Evolutionary conservation across 495 filamentous ascomycete genomes (phyloP).

Genomic region (Hypomontagnella submonticulosa): DNA sequence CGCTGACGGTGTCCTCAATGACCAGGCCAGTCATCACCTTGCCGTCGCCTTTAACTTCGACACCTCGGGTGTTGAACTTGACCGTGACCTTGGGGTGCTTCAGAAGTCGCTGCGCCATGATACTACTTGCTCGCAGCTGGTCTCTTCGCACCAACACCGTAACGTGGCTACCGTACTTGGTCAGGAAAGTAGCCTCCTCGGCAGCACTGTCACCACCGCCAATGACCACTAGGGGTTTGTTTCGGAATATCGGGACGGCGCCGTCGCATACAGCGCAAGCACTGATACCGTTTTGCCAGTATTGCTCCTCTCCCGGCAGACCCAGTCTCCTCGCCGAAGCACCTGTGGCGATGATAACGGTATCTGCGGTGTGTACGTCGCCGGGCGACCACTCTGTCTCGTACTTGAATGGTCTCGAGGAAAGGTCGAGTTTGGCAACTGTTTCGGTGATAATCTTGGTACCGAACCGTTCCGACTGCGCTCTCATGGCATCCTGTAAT

Average conservation of each 20-base stretch:
- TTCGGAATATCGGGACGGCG: constrained; percentile 95
- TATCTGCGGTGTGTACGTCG: constrained; percentile 82
- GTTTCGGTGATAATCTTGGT: constrained; percentile 93
- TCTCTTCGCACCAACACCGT: constrained; percentile 92
- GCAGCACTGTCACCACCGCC: constrained; percentile 97
- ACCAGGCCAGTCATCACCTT: constrained; percentile 86
- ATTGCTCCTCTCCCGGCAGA: constrained; percentile 89
- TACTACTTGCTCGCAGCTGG: constrained; percentile 84
- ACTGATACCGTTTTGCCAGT: constrained; percentile 96
- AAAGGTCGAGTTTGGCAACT: constrained; percentile 87
- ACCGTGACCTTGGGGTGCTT: constrained; percentile 90
- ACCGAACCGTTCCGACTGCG: constrained; percentile 89
- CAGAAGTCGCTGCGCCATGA: constrained; percentile 89
- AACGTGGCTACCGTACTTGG: constrained; percentile 95
- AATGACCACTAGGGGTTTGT: constrained; percentile 95
- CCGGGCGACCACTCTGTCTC: constrained; percentile 85
- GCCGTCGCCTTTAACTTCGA: constrained; percentile 84
- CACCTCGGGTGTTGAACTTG: constrained; percentile 81
- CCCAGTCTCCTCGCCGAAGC: constrained; percentile 86
- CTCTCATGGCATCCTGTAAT: constrained; percentile 83
- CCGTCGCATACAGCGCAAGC: constrained; percentile 99
- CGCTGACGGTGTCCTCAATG: constrained; percentile 81
- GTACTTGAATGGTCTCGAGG: constrained; percentile 87
- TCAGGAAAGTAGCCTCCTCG: constrained; percentile 96
- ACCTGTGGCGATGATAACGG: constrained; percentile 94